Percentiles rank a stretch among this genome's conserved stretches.
phyloP scores from a whole-genome alignment of 306 rosid species.

The Nissolia schottii region DNA sequence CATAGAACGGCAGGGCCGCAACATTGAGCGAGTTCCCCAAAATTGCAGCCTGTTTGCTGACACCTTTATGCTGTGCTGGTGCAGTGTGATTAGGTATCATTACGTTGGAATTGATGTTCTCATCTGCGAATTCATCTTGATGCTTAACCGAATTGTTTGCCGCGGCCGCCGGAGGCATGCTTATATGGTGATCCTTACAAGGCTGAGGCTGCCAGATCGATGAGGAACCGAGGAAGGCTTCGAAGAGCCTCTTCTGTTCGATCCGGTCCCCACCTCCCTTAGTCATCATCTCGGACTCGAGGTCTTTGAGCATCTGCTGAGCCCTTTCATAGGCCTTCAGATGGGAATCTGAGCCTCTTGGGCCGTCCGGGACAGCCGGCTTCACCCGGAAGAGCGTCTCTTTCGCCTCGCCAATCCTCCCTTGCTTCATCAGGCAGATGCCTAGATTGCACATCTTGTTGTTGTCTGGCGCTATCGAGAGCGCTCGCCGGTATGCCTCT shows the following conservation, averaged over 20 bases:
- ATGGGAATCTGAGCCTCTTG: conserved; percentile 99
- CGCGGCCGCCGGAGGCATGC: no score
- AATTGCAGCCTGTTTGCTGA: conserved; percentile 25
- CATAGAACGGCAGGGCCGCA: conserved; percentile 80
- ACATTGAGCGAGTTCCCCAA: conserved; percentile 56
- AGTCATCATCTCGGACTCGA: conserved; percentile 81
- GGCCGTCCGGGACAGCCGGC: conserved; percentile 84
- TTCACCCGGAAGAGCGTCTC: conserved; percentile 72
- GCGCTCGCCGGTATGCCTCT: conserved; percentile 88
- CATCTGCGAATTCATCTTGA: conserved; percentile 61
- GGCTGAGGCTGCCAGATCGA: conserved; percentile 99
- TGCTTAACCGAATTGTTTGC: conserved; percentile 16
- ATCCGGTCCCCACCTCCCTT: conserved; percentile 71
- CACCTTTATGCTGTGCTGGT: conserved; percentile 26
- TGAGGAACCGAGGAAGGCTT: conserved; percentile 89
- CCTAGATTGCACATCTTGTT: conserved; percentile 99
- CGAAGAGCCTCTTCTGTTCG: conserved; percentile 86
- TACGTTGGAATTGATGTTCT: conserved; percentile 56
- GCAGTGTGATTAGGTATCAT: conserved; percentile 16
- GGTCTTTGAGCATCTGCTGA: conserved; percentile 94
- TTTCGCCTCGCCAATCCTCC: conserved; percentile 83
- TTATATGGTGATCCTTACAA: conserved; percentile 71
- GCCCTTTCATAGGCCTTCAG: conserved; percentile 98
- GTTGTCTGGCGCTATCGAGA: conserved; percentile 76
- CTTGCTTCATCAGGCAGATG: conserved; percentile 97